These are phyloP conservation scores for Silene noctiflora DNA, from an alignment of 179 eudicot genomes.

Conservation along the genomic window DNA sequence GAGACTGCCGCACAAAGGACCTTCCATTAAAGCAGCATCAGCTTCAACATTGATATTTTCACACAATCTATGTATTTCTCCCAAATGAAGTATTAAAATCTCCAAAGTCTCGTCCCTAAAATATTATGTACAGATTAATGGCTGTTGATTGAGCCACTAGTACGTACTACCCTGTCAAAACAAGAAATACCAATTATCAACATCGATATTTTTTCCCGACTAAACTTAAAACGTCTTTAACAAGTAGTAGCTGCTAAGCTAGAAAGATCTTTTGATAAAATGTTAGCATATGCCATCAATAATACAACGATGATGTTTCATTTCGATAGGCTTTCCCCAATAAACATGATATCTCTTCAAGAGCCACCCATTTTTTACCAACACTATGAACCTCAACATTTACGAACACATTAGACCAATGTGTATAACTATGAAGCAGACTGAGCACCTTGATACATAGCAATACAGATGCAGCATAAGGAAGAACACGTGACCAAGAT, in stretches of 20 bases:
- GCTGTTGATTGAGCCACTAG: slow-evolving; percentile 6
- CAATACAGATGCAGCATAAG: too few relatives aligned
- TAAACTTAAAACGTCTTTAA: neutral
- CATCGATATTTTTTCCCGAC: neutral
- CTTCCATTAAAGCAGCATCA: slow-evolving; percentile 18
- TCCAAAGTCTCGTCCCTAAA: slow-evolving; percentile 25
- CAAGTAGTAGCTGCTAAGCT: too few relatives aligned
- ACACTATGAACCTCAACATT: too few relatives aligned
- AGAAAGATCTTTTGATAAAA: too few relatives aligned
- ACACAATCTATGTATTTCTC: slow-evolving; percentile 30
- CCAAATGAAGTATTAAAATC: slow-evolving; percentile 16
- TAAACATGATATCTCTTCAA: too few relatives aligned
- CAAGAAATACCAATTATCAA: neutral
- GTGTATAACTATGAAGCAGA: too few relatives aligned
- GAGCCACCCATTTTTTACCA: too few relatives aligned
- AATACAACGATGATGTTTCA: neutral
- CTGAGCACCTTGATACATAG: too few relatives aligned
- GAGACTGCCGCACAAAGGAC: slow-evolving; percentile 11
- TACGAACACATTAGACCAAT: too few relatives aligned
- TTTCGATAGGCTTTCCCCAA: neutral
- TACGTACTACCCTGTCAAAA: slow-evolving; percentile 20
- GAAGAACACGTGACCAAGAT: too few relatives aligned
- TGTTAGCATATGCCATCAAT: too few relatives aligned
- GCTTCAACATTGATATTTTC: slow-evolving; percentile 22
- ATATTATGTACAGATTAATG: slow-evolving; percentile 31